Percentiles rank a stretch among this genome's conserved stretches.
These are phyloP conservation scores for Euphorbia lathyris DNA, from an alignment of 345 rosid genomes.

Conservation along the genomic window DNA sequence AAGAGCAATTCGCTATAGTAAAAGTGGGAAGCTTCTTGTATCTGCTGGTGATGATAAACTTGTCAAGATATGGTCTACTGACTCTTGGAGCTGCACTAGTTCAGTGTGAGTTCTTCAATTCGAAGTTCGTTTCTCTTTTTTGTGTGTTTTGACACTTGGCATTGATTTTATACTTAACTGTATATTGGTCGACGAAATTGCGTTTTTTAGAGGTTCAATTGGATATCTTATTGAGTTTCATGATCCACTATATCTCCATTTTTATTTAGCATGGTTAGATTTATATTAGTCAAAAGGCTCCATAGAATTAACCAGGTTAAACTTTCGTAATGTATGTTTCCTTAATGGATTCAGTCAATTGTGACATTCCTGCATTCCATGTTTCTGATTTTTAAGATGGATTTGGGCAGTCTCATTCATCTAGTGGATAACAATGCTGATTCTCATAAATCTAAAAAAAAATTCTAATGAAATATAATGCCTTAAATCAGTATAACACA, in stretches of 20 bases:
- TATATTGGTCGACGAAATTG: background rate
- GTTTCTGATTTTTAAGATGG: background rate
- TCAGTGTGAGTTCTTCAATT: slow-evolving; percentile 50
- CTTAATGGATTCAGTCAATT: background rate
- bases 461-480: no score
- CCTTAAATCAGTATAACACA: no score
- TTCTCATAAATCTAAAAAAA: background rate
- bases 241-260: background rate
- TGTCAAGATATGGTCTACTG: slow-evolving; percentile 84
- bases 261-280: background rate
- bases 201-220: background rate
- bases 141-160: background rate
- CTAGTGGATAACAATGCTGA: background rate
- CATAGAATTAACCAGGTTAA: background rate
- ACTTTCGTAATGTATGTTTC: background rate
- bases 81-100: slow-evolving; percentile 66
- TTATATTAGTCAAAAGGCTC: background rate
- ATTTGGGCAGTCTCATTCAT: background rate
- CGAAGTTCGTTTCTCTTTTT: background rate
- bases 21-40: slow-evolving; percentile 65
- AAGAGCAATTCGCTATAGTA: slow-evolving; percentile 70
- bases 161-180: no score
- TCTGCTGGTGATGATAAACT: slow-evolving; percentile 93
- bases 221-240: background rate
- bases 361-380: background rate